Evolutionary conservation across 225 moss, liverwort and hornwort species (phyloP).

Genomic region (Sphagnum contortum): DNA sequence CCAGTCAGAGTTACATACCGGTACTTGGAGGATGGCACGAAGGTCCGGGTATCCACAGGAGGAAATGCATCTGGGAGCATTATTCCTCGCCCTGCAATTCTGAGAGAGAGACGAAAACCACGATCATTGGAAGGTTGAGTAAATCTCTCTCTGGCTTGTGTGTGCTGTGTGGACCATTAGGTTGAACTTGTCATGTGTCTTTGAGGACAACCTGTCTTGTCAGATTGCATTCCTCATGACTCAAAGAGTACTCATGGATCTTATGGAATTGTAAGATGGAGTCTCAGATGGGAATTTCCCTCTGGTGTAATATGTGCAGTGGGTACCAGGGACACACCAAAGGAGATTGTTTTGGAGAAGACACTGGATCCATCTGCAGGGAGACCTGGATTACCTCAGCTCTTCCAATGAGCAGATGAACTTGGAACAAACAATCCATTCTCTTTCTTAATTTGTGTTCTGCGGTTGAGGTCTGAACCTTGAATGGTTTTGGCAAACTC

Average conservation of each 20-base stretch:
- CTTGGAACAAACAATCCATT: no score
- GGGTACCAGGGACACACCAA: slow-evolving; percentile 68
- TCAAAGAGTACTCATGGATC: not conserved
- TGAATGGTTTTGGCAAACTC: no score
- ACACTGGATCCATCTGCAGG: slow-evolving; percentile 42
- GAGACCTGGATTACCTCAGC: slow-evolving; percentile 41
- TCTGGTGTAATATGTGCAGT: slow-evolving; percentile 21
- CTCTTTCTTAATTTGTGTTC: no score
- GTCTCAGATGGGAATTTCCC: not conserved
- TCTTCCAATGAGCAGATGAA: slow-evolving; percentile 18
- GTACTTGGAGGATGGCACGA: slow-evolving; percentile 87
- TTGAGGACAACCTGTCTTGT: no score
- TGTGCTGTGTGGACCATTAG: not conserved
- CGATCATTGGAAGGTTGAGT: slow-evolving; percentile 45
- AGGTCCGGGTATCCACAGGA: slow-evolving; percentile 80
- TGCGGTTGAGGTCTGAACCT: no score
- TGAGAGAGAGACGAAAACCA: slow-evolving; percentile 69
- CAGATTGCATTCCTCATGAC: no score
- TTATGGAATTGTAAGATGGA: not conserved
- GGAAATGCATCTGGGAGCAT: slow-evolving; percentile 90
- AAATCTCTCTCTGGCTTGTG: not conserved
- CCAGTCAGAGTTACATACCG: slow-evolving; percentile 82
- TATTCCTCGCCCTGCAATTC: slow-evolving; percentile 71
- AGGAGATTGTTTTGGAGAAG: slow-evolving; percentile 68
- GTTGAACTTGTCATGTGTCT: no score